Evolutionary conservation across 768 basidiomycete genomes (phyloP), one percentile per base, ranked within the genome.

Genomic region (Hydnum rufescens): DNA sequence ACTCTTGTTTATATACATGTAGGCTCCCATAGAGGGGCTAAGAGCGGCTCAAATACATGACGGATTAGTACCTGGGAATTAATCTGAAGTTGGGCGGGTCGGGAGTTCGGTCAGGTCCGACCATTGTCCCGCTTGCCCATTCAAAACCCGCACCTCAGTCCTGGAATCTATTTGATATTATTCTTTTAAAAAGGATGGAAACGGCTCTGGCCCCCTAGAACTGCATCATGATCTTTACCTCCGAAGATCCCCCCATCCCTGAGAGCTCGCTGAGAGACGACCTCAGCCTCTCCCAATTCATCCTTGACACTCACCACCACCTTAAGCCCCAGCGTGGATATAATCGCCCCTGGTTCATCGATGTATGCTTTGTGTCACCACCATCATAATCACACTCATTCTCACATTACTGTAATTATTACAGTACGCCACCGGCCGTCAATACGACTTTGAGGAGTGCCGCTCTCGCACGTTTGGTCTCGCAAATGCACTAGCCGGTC

Each of bases 261-360:
- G 16, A 16, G 25, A 22, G 36, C 13, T 13, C 8, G 8, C 44
- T 47, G 8, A 16, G 44, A 26, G 44, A 47, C 26, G 55, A 60
- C 53, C 49, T 60, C 19, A 60, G 56, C 2, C 31, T 60, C 30
- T 57, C 58, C 28, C 59, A 60, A 51, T 60, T 60, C 54, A 58
- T 60, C 39, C 58, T 59, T 25, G 59, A 60, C 39, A 18, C 18
- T 28, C 30, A 55, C 18, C 58, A 60, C 36, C 58, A 58, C 25
- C 51, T 59, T 8, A 53, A 57, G 23, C 58, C 59, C 26, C 25
- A 53, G 6, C 55, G 58, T 4, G 28, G 22, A 5, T 30, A 30
- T 32, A 42, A 46, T 22, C 48, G 28, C n/a, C 55, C 51, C 8
- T 58, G 57, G 57, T 42, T 58, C 8, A 57, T 58, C 25, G 57